phyloP scores from a whole-genome alignment of 352 stramenopile species.

The Pythium sp. region DNA sequence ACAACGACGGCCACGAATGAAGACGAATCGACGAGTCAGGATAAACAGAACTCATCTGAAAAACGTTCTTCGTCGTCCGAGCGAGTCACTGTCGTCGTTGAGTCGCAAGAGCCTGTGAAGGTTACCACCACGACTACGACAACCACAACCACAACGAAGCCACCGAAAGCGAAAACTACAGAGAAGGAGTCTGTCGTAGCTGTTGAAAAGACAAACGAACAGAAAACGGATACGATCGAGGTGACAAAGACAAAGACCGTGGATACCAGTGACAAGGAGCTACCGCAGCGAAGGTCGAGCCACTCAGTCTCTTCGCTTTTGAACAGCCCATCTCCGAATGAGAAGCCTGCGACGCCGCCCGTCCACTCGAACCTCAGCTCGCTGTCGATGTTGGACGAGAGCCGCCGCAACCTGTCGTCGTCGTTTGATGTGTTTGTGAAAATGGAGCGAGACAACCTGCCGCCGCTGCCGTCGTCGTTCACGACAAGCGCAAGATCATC shows the following conservation, averaged over 20 bases:
- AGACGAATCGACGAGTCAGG: not conserved
- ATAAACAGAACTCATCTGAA: not conserved
- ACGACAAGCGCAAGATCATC: not conserved
- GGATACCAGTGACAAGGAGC: not conserved
- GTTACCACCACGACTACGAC: not conserved
- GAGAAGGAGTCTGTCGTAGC: not conserved
- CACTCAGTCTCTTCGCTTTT: slow-evolving; percentile 75
- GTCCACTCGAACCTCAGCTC: slow-evolving; percentile 31
- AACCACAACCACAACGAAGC: not conserved
- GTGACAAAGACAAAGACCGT: not conserved
- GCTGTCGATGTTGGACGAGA: slow-evolving; percentile 35
- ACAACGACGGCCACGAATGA: slow-evolving; percentile 7
- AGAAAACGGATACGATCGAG: not conserved
- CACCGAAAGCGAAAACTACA: not conserved
- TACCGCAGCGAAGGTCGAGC: slow-evolving; percentile 21
- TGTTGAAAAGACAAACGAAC: not conserved
- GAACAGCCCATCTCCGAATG: slow-evolving; percentile 61
- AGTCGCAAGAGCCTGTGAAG: slow-evolving; percentile 1
- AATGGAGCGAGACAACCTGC: slow-evolving; percentile 37
- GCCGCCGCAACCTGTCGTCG: slow-evolving; percentile 15
- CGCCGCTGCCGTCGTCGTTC: slow-evolving; percentile 19
- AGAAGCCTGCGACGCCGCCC: slow-evolving; percentile 21
- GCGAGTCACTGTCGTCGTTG: not conserved
- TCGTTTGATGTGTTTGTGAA: slow-evolving; percentile 50
- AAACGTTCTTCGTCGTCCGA: not conserved